Percentiles rank a stretch among this genome's conserved stretches.
Evolutionary conservation across 306 rosid genomes (phyloP).

Genomic region (Erythrophleum fordii): DNA sequence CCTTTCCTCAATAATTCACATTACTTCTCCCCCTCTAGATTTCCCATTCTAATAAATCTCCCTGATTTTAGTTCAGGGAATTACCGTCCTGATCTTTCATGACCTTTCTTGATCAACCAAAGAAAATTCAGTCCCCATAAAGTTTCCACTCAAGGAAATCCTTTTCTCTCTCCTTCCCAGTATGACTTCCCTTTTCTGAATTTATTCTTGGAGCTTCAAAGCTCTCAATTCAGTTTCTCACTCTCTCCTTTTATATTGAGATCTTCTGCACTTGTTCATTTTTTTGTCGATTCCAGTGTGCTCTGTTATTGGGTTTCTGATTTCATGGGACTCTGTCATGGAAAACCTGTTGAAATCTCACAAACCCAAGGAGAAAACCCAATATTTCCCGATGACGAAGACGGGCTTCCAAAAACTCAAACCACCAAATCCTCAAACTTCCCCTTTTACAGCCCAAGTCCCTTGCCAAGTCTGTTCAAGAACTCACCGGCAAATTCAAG

Average conservation of each 20-base stretch:
- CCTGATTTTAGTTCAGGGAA: conserved; percentile 33
- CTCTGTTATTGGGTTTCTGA: conserved; percentile 36
- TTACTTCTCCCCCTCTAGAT: conserved; percentile 35
- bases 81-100: conserved; percentile 41
- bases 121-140: background rate
- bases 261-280: background rate
- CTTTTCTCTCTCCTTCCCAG: conserved; percentile 10
- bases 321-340: conserved; percentile 82
- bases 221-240: background rate
- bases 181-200: background rate
- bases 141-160: conserved; percentile 24
- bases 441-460: conserved; percentile 93
- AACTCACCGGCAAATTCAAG: conserved; percentile 77
- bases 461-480: conserved; percentile 76
- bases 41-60: conserved; percentile 34
- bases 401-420: conserved; percentile 42
- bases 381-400: conserved; percentile 29
- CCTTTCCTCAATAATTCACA: conserved; percentile 45
- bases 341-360: conserved; percentile 60
- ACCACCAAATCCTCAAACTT: conserved; percentile 54
- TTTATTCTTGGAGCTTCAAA: conserved; percentile 17
- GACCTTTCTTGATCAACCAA: conserved; percentile 38
- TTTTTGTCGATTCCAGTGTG: conserved; percentile 19
- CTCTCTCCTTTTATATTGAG: conserved; percentile 14
- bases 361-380: conserved; percentile 36